Conservation (phyloP, 257 asterid genomes). For the Nicotiana undulata region DNA sequence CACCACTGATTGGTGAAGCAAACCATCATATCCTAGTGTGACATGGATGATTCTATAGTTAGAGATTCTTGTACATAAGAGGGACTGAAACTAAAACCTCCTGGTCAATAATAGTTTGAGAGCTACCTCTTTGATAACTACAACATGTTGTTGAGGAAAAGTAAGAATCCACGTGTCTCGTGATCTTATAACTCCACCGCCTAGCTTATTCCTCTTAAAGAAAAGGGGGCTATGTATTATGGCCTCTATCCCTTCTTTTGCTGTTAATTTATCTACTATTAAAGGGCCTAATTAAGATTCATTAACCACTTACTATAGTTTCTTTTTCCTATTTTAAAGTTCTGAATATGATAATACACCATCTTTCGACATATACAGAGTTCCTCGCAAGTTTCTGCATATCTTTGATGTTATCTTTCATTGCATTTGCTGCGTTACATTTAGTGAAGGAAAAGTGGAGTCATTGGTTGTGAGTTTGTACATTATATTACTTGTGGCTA, state of each 20-base stretch:
- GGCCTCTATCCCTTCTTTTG: neutral
- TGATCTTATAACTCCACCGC: neutral
- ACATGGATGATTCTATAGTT: neutral
- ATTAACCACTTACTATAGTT: neutral
- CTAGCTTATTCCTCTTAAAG: neutral
- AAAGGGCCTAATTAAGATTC: neutral
- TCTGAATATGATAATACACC: neutral
- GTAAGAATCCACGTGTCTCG: neutral
- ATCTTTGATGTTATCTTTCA: constrained; percentile 4
- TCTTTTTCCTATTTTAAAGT: neutral
- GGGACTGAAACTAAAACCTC: neutral
- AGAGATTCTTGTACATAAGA: neutral
- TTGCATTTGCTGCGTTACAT: neutral
- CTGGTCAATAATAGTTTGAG: neutral
- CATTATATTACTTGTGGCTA: neutral
- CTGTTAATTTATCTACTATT: neutral
- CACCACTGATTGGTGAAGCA: too few species aligned
- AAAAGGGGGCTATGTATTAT: too few species aligned
- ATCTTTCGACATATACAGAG: neutral
- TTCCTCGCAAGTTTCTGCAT: constrained; percentile 15
- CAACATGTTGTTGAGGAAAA: neutral
- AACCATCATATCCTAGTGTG: too few species aligned
- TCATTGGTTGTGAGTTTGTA: neutral
- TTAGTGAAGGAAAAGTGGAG: neutral
- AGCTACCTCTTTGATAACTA: neutral